phyloP scores from a whole-genome alignment of 2,329 filamentous ascomycete species.

The Paecilomyces variotii region DNA sequence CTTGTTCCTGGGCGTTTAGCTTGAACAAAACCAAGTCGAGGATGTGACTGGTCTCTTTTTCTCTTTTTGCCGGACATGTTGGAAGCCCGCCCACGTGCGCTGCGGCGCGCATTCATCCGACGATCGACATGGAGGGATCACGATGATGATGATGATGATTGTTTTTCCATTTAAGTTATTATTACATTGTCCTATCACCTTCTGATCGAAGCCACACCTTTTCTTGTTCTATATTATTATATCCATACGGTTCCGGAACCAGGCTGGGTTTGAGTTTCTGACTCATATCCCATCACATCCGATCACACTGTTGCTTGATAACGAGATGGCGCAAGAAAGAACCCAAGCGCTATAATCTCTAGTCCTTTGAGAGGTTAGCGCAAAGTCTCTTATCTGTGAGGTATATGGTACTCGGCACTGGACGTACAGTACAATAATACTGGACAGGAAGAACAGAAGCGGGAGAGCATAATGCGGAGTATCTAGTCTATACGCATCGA shows the following conservation, averaged over 20 bases:
- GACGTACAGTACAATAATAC: too few relatives aligned
- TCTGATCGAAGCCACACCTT: too few relatives aligned
- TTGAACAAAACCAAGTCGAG: not conserved
- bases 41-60: not conserved
- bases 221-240: too few relatives aligned
- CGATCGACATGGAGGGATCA: not conserved
- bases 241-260: too few relatives aligned
- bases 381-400: not conserved
- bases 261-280: not conserved
- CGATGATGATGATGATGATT: too few relatives aligned
- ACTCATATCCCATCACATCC: not conserved
- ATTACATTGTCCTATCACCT: too few relatives aligned
- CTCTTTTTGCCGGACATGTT: not conserved
- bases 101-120: not conserved
- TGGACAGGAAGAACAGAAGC: not conserved
- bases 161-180: too few relatives aligned
- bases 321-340: not conserved
- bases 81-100: not conserved
- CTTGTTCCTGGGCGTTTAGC: not conserved
- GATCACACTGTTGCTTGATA: not conserved
- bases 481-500: not conserved
- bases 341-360: not conserved
- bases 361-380: not conserved
- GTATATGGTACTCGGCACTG: too few relatives aligned
- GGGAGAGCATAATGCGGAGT: not conserved